Conservation (phyloP, 2,329 filamentous ascomycete species). For the Stagonosporopsis vannaccii region DNA sequence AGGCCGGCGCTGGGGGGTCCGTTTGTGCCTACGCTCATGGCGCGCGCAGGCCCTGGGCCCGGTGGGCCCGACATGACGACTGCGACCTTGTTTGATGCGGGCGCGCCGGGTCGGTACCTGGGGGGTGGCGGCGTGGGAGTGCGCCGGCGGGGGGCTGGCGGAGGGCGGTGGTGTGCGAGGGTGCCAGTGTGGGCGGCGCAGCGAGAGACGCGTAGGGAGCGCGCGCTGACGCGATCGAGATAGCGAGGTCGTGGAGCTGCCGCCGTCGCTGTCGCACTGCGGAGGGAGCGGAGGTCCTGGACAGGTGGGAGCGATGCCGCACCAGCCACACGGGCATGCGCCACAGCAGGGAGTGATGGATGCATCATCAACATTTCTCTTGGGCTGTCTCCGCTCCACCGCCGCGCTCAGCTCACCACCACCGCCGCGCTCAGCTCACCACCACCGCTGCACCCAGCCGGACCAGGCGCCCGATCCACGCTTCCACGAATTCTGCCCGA, state of each 20-base stretch:
- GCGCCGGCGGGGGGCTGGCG: neutral
- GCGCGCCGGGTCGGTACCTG: slow-evolving; percentile 13
- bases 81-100: slow-evolving; percentile 27
- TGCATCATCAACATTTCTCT: slow-evolving; percentile 37
- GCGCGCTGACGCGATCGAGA: slow-evolving; percentile 9
- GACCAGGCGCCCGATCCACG: neutral
- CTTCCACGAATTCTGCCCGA: neutral
- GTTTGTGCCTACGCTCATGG: slow-evolving; percentile 53
- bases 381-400: slow-evolving; percentile 31
- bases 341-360: slow-evolving; percentile 14
- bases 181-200: neutral
- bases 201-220: slow-evolving; percentile 8
- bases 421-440: neutral
- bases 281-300: slow-evolving; percentile 25
- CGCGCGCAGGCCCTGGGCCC: slow-evolving; percentile 45
- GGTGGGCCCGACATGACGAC: slow-evolving; percentile 47
- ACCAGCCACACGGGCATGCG: slow-evolving; percentile 21
- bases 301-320: slow-evolving; percentile 23
- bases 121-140: slow-evolving; percentile 29
- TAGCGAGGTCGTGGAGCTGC: slow-evolving; percentile 7
- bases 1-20: slow-evolving; percentile 52
- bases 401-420: slow-evolving; percentile 6
- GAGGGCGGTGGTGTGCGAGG: neutral
- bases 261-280: slow-evolving; percentile 22
- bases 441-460: neutral